Conservation (phyloP, 2,329 filamentous ascomycete species). For the Trichoderma endophyticum region DNA sequence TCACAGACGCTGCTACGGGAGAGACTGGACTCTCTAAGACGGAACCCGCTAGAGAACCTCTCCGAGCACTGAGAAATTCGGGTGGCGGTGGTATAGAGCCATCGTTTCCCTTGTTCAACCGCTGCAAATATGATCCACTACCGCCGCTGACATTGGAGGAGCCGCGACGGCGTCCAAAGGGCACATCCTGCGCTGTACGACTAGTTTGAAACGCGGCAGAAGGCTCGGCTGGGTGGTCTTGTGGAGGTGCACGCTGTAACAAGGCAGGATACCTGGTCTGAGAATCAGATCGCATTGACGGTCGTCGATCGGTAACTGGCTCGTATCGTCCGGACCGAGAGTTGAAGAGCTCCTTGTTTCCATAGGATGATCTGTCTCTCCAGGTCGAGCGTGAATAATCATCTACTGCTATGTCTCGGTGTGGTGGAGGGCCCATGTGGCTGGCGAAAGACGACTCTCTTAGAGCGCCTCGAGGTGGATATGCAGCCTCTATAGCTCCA, state of each 20-base stretch:
- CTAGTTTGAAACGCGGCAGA: constrained; percentile 83
- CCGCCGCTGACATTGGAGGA: constrained; percentile 91
- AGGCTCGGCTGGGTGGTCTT: constrained; percentile 72
- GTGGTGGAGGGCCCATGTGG: constrained; percentile 50
- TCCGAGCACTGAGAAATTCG: constrained; percentile 44
- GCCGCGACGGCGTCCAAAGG: constrained; percentile 72
- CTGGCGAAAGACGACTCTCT: constrained; percentile 53
- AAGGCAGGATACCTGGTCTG: constrained; percentile 71
- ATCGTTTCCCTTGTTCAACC: constrained; percentile 46
- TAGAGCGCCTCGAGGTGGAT: constrained; percentile 45
- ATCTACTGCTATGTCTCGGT: constrained; percentile 85
- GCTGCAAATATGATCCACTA: constrained; percentile 66
- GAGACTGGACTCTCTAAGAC: constrained; percentile 49
- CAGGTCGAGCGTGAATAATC: constrained; percentile 85
- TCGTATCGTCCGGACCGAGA: constrained; percentile 95
- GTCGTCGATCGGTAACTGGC: constrained; percentile 75
- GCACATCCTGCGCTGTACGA: constrained; percentile 62
- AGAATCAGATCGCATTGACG: constrained; percentile 62
- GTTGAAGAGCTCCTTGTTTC: constrained; percentile 80
- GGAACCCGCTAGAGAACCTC: constrained; percentile 49
- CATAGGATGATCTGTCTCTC: constrained; percentile 64
- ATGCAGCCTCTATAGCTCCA: constrained; percentile 55
- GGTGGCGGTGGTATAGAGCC: constrained; percentile 37
- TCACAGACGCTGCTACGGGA: constrained; percentile 31
- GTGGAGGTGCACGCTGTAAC: constrained; percentile 67